Conservation (phyloP, 192 early-diverging fungal species). For the Umbelopsis isabellina region DNA sequence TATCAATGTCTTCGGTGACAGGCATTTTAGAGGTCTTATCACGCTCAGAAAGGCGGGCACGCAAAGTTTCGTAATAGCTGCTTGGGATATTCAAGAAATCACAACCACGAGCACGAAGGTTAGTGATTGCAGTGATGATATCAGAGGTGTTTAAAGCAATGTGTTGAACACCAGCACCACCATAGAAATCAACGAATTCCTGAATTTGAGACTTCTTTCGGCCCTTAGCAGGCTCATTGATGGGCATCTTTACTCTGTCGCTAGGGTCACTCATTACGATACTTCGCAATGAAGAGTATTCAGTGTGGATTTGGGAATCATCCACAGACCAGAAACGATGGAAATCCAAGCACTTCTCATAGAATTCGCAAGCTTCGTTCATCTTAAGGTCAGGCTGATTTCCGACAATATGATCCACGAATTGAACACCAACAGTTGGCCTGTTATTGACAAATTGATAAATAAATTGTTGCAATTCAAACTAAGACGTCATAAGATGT, state of each 20-base stretch:
- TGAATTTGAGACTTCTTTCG: constrained; percentile 96
- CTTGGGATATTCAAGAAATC: constrained; percentile 87
- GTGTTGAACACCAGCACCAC: constrained; percentile 86
- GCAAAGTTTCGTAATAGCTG: constrained; percentile 88
- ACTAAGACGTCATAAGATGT: neutral
- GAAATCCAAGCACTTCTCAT: constrained; percentile 93
- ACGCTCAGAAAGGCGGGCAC: constrained; percentile 59
- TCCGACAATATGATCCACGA: constrained; percentile 94
- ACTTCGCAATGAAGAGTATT: constrained; percentile 92
- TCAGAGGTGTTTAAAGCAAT: constrained; percentile 91
- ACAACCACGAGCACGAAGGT: constrained; percentile 83
- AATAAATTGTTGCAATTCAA: neutral
- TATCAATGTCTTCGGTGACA: constrained; percentile 81
- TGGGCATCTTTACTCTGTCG: constrained; percentile 94
- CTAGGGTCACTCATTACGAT: constrained; percentile 95
- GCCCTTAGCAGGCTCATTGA: constrained; percentile 95
- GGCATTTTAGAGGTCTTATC: constrained; percentile 65
- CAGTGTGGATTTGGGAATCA: constrained; percentile 93
- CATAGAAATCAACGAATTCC: constrained; percentile 87
- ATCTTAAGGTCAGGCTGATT: constrained; percentile 95
- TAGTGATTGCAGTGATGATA: constrained; percentile 82
- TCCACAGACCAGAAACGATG: constrained; percentile 99
- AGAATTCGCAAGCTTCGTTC: constrained; percentile 80
- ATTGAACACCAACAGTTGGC: constrained; percentile 61
- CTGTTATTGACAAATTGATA: constrained; percentile 22